These are phyloP conservation scores for Beauveria pseudobassiana DNA, from an alignment of 2,329 filamentous ascomycete genomes.

Conservation along the genomic window DNA sequence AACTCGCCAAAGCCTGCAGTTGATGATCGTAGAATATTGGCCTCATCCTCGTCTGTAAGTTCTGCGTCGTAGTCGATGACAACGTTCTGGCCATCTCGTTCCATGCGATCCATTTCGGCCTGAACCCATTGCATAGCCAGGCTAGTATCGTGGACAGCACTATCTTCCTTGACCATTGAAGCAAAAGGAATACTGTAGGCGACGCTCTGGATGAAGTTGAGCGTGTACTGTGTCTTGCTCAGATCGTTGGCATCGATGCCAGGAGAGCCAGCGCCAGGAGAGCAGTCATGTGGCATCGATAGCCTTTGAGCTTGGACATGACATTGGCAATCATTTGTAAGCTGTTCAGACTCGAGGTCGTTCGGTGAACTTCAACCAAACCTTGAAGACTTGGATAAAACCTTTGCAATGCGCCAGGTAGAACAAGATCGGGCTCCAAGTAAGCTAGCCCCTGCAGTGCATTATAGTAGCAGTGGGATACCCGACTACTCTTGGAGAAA, in stretches of 20 bases:
- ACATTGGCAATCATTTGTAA: conserved; percentile 87
- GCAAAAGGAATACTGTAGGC: conserved; percentile 94
- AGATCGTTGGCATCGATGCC: conserved; percentile 97
- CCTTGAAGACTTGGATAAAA: conserved; percentile 98
- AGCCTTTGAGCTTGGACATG: conserved; percentile 91
- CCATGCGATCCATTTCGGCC: conserved; percentile 88
- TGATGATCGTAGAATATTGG: conserved; percentile 81
- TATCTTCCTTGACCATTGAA: conserved; percentile 55
- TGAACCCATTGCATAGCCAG: conserved; percentile 91
- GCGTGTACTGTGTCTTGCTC: conserved; percentile 89
- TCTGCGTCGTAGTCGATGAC: conserved; percentile 79
- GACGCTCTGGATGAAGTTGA: conserved; percentile 92
- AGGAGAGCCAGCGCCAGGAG: conserved; percentile 81
- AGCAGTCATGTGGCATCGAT: conserved; percentile 90
- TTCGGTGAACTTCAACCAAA: conserved; percentile 92
- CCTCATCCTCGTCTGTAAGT: conserved; percentile 78
- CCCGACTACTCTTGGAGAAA: conserved; percentile 88
- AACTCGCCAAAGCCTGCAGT: conserved; percentile 94
- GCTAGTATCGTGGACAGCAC: conserved; percentile 62
- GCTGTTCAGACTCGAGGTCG: conserved; percentile 85
- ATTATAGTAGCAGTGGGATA: conserved; percentile 85
- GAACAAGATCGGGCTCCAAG: conserved; percentile 81
- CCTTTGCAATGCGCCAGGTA: conserved; percentile 86
- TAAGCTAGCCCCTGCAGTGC: conserved; percentile 85
- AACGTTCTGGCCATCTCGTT: conserved; percentile 75